Evolutionary conservation across 169 alveolate genomes (phyloP).

Genomic region (Plasmodium blacklocki): DNA sequence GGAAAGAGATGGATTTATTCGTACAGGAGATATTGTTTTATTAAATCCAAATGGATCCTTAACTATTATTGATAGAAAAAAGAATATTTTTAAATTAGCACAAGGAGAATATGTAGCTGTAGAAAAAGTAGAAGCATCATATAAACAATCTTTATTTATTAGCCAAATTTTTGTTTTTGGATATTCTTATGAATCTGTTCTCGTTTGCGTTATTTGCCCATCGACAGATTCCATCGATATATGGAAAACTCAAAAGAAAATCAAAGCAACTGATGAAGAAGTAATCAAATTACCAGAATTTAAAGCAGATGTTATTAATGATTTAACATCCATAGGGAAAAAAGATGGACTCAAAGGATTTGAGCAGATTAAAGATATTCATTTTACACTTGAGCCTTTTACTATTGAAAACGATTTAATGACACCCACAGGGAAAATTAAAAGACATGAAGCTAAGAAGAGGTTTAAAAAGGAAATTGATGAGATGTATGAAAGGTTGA

Average conservation of each 20-base stretch:
- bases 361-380: slow-evolving; percentile 85
- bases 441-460: slow-evolving; percentile 79
- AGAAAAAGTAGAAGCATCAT: slow-evolving; percentile 91
- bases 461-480: slow-evolving; percentile 79
- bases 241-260: slow-evolving; percentile 67
- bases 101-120: slow-evolving; percentile 98
- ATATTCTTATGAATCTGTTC: slow-evolving; percentile 76
- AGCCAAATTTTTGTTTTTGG: slow-evolving; percentile 86
- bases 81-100: slow-evolving; percentile 95
- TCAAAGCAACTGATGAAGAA: slow-evolving; percentile 52
- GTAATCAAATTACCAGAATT: slow-evolving; percentile 42
- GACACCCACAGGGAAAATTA: slow-evolving; percentile 87
- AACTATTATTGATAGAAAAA: slow-evolving; percentile 94
- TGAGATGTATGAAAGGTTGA: slow-evolving; percentile 70
- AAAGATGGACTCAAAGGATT: slow-evolving; percentile 82
- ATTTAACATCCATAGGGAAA: slow-evolving; percentile 73
- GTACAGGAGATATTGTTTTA: slow-evolving; percentile 94
- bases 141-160: slow-evolving; percentile 76
- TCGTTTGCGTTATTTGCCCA: slow-evolving; percentile 77
- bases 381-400: slow-evolving; percentile 81
- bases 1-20: slow-evolving; percentile 93
- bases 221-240: slow-evolving; percentile 79
- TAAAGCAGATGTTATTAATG: slow-evolving; percentile 77
- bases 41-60: slow-evolving; percentile 89
- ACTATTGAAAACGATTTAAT: slow-evolving; percentile 85